These are phyloP conservation scores for Rhododendron molle DNA, from an alignment of 148 eudicot species.

Conservation along the genomic window DNA sequence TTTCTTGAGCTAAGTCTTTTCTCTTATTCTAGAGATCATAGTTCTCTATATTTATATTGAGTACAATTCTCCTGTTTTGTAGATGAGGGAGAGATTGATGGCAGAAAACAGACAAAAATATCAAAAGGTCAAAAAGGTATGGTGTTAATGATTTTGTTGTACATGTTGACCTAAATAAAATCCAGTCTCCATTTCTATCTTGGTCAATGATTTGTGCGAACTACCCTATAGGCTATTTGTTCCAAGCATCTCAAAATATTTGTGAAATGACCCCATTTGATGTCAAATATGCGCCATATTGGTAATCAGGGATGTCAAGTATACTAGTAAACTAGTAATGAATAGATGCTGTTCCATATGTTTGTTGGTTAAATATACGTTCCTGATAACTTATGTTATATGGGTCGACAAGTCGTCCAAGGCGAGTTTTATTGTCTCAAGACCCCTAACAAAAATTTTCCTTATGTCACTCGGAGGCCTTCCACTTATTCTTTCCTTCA, in stretches of 20 bases:
- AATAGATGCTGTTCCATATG: background rate
- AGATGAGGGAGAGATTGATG: slow-evolving; percentile 99
- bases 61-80: slow-evolving; percentile 19
- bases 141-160: slow-evolving; percentile 1
- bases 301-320: background rate
- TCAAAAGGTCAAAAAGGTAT: slow-evolving; percentile 92
- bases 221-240: background rate
- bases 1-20: background rate
- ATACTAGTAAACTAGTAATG: too few species aligned
- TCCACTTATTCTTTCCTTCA: background rate
- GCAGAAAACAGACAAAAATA: slow-evolving; percentile 96
- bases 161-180: background rate
- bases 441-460: background rate
- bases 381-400: background rate
- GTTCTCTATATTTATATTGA: background rate
- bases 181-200: background rate
- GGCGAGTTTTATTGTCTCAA: background rate
- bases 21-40: background rate
- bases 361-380: background rate
- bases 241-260: background rate
- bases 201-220: background rate
- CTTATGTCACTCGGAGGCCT: background rate
- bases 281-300: background rate
- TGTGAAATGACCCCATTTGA: background rate
- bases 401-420: background rate